Percentiles rank a stretch among this genome's conserved stretches.
Conservation (phyloP, 2,329 filamentous ascomycete genomes). For the Hysterium pulicare region DNA sequence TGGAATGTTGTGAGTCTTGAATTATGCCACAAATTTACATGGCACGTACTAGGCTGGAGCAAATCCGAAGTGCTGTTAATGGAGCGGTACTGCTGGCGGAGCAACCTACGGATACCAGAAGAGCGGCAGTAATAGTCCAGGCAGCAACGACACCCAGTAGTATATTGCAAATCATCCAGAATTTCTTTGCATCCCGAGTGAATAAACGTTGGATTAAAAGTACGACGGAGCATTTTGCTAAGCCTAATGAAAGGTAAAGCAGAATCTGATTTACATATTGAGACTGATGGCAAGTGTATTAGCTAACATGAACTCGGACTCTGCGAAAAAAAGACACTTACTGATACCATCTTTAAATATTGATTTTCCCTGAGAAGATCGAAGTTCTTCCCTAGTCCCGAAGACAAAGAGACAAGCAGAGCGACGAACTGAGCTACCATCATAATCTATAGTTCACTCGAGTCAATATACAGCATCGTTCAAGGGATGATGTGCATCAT, state of each 20-base stretch:
- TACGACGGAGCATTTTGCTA: conserved; percentile 1
- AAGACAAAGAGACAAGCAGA: conserved; percentile 17
- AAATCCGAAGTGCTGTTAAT: neutral
- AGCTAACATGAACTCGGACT: neutral
- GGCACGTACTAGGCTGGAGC: neutral
- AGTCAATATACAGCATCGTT: neutral
- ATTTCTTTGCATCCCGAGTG: conserved; percentile 7
- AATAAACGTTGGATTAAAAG: conserved; percentile 10
- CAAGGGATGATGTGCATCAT: neutral
- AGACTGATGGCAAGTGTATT: conserved; percentile 5
- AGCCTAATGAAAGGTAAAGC: conserved; percentile 16
- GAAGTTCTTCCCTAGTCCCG: conserved; percentile 21
- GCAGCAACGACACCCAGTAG: conserved; percentile 3
- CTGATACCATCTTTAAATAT: conserved; percentile 18
- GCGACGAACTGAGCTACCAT: conserved; percentile 18
- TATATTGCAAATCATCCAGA: conserved; percentile 9
- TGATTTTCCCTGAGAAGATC: conserved; percentile 12
- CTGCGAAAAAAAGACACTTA: too few relatives aligned
- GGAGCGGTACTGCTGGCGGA: conserved; percentile 1
- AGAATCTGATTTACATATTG: conserved; percentile 19
- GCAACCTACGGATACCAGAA: conserved; percentile 7
- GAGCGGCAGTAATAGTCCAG: conserved; percentile 6
- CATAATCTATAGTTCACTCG: conserved; percentile 9
- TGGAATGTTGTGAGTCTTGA: neutral
- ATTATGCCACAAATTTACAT: neutral